Evolutionary conservation across 176 grass and related monocot genomes (phyloP), one percentile per base, ranked within the genome.

Genomic region (Cocos nucifera): DNA sequence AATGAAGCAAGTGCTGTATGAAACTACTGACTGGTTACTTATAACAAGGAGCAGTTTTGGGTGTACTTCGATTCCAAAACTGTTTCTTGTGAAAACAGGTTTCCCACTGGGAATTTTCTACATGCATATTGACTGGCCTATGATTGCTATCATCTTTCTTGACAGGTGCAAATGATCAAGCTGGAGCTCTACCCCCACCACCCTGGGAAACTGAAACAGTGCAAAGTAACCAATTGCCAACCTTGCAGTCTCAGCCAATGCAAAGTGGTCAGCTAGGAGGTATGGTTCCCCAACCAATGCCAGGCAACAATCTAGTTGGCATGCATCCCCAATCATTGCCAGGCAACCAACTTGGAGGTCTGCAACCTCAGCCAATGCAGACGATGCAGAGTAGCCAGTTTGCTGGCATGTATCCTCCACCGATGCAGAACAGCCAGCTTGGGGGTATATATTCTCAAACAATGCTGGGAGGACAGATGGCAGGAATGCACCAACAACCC

Each of bases 401-500:
- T 54, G 54, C 32, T 5, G 69, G 85, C 21, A 83, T 88, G 77
- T 82, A 84, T 67, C 48, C 74, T 56, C 73, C 55, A 16, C 35
- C 35, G 2, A 81, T 85, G 75, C 58, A 70, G 20, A 75, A 50
- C 66, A 59, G 48, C 8, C 86, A 81, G 54, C 61, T 67, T 72
- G 74, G 52, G 21, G 75, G 77, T 68, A 82, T 85, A 63, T 85
- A 91, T 66, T 75, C 75, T 0, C 92, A 88, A 44, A 83, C 79
- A 75, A 91, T 97, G 75, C n/a, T 72, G 1, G 82, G 72, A 6
- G 63, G 50, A 0, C 78, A 89, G 15, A 74, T 58, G 1, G 79
- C 51, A 49, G 69, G 53, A 23, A 73, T 74, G 70, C 49, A 53
- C 3, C 76, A 84, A 75, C 69, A 73, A 49, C 77, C 67, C 17